A percentile compares a stretch with the other conserved stretches of the same genome.
These are phyloP conservation scores for Uronychia setigera DNA, from an alignment of 73 alveolate species.

Conservation along the genomic window DNA sequence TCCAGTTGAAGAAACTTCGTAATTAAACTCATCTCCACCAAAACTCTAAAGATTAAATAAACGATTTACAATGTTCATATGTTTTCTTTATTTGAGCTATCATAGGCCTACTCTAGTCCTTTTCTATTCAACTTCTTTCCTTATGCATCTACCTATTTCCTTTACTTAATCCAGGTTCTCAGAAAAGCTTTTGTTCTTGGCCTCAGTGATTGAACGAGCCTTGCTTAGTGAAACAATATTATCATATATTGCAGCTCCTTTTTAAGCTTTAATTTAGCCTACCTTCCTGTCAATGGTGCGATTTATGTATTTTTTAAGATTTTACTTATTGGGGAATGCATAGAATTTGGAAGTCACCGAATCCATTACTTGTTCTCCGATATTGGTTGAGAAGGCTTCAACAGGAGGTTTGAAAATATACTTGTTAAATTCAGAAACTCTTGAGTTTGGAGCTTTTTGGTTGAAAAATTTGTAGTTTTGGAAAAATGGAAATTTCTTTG, in stretches of 20 bases:
- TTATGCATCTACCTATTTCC: neutral
- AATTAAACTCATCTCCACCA: neutral
- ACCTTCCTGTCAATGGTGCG: neutral
- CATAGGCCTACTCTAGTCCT: neutral
- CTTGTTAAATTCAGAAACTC: too few relatives aligned
- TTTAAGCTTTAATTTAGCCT: neutral
- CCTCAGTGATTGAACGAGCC: neutral
- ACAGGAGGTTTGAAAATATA: neutral
- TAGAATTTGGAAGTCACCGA: neutral
- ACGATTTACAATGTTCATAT: too few relatives aligned
- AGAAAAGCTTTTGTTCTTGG: neutral
- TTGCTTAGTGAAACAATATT: neutral
- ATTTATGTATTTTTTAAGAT: neutral
- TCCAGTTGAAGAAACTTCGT: neutral
- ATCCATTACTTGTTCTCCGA: neutral
- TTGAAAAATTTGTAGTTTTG: too few relatives aligned
- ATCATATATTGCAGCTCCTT: neutral
- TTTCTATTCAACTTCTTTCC: neutral
- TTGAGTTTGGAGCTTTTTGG: too few relatives aligned
- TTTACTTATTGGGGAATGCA: neutral
- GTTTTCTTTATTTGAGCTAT: too few relatives aligned
- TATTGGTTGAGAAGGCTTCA: neutral
- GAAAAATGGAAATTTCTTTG: too few relatives aligned
- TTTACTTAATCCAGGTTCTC: neutral
- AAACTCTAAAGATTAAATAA: too few relatives aligned